Evolutionary conservation across 805 yeast species (phyloP).

Genomic region (Candida insectorum): DNA sequence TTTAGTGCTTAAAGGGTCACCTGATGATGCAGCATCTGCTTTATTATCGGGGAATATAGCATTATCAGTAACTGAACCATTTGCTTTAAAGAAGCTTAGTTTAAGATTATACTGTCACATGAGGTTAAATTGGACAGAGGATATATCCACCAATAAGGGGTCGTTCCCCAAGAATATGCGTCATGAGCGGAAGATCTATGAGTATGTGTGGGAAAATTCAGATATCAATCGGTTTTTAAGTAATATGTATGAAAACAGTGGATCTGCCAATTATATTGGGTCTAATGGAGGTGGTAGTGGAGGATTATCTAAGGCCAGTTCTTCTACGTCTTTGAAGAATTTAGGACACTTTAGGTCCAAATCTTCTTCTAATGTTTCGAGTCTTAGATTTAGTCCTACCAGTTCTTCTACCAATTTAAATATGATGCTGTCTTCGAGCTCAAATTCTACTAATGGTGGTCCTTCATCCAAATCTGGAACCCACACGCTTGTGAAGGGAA

Average conservation of each 20-base stretch:
- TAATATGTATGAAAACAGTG: slow-evolving; percentile 26
- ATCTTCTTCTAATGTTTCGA: slow-evolving; percentile 28
- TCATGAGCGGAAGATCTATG: slow-evolving; percentile 64
- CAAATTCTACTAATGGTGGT: no score
- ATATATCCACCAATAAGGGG: slow-evolving; percentile 44
- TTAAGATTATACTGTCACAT: slow-evolving; percentile 67
- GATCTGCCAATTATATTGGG: not conserved
- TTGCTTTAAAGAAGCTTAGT: slow-evolving; percentile 60
- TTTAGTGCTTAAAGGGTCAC: slow-evolving; percentile 73
- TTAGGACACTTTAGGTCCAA: slow-evolving; percentile 32
- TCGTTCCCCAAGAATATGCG: slow-evolving; percentile 44
- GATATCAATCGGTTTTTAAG: slow-evolving; percentile 46
- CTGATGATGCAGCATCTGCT: slow-evolving; percentile 73
- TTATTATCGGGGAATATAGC: slow-evolving; percentile 75
- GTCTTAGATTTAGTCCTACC: slow-evolving; percentile 6
- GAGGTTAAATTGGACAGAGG: slow-evolving; percentile 62
- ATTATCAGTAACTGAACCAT: slow-evolving; percentile 70
- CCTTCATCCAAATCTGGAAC: slow-evolving; percentile 16
- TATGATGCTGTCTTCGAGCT: slow-evolving; percentile 5
- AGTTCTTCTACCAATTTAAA: slow-evolving; percentile 13
- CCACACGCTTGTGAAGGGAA: slow-evolving; percentile 62
- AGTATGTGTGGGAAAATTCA: slow-evolving; percentile 72
- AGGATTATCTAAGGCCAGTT: slow-evolving; percentile 34
- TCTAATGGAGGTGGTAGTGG: slow-evolving; percentile 6
- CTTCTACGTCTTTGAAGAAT: slow-evolving; percentile 41